Percentiles rank a stretch among this genome's conserved stretches.
phyloP scores from a whole-genome alignment of 176 grass and related monocot genomes.

The Oryza nivara region DNA sequence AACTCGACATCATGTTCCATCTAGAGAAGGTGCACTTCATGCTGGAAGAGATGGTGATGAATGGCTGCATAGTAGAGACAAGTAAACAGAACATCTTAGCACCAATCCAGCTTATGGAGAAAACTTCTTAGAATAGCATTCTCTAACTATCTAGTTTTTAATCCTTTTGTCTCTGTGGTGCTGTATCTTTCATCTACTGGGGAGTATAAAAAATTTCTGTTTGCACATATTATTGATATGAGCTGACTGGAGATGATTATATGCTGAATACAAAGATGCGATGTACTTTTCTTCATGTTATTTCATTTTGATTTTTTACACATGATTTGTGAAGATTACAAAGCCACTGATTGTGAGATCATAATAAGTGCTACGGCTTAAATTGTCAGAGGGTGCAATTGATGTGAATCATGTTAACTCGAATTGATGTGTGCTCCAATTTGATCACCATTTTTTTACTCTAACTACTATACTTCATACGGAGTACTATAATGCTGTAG shows the following conservation, averaged over 20 bases:
- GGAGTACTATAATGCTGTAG: background rate
- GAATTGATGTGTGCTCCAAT: too few relatives aligned
- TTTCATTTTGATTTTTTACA: background rate
- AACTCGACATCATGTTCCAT: slow-evolving; percentile 99
- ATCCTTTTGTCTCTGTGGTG: background rate
- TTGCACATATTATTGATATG: background rate
- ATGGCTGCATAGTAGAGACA: slow-evolving; percentile 95
- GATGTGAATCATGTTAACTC: background rate
- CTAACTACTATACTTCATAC: too few relatives aligned
- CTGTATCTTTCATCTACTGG: background rate
- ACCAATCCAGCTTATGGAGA: slow-evolving; percentile 92
- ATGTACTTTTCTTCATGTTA: background rate
- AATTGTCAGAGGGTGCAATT: background rate
- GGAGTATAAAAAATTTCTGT: background rate
- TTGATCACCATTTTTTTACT: too few relatives aligned
- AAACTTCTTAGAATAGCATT: slow-evolving; percentile 59
- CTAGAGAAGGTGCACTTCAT: slow-evolving; percentile 98
- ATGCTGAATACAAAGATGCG: background rate
- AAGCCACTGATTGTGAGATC: background rate
- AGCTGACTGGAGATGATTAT: background rate
- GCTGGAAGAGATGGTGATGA: slow-evolving; percentile 99
- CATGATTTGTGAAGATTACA: background rate
- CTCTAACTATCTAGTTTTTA: background rate
- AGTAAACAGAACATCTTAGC: slow-evolving; percentile 93
- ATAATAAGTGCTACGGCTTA: background rate